Base-by-base conservation (phyloP, 768 basidiomycete species). In the Leccinellum rugosiceps region DNA sequence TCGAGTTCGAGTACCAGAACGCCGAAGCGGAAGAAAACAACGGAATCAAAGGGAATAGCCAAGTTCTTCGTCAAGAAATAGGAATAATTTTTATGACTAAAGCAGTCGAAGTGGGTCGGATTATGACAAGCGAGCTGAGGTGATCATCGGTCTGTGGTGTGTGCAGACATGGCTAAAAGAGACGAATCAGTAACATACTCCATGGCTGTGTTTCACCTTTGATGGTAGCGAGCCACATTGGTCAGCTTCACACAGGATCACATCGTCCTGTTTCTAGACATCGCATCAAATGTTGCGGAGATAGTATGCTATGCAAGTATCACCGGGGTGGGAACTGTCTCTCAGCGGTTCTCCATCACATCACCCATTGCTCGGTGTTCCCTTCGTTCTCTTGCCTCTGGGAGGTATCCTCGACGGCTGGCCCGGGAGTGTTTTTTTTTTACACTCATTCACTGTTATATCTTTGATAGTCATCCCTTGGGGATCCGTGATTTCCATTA, bases 11-110 rank as follows among this genome's bases (percentile, higher is more conserved):
- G 8, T 38, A 17, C 41, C 55, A 63, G 57, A 35, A 61, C 59
- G 41, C 70, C 67, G 47, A 71, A 70, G 59, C 75, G 68, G 59
- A 69, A 62, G 63, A 73, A 73, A 64, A 62, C 57, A 28, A 55
- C 54, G 26, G 67, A 72, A 53, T 56, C 64, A 25, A 59, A 72
- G 48, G 78, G 78, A 9, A 83, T 84, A 52, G 76, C 79, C 38
- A 81, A 75, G 63, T 84, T 78, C 65, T 79, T 82, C 58, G 54
- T 55, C 23, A 74, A 74, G 48, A 71, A 71, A 71, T 72, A 65
- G 57, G 34, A 30, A 26, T 48, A 31, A 30, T 43, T 19, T 44
- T 8, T 50, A 17, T 46, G 6, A 19, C 46, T 41, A 28, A 23
- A 38, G 46, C 48, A 6, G 9, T 14, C 25, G 3, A 7, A 30